Evolutionary conservation across 164 flowering plant genomes (phyloP), one percentile per base, ranked within the genome.

Genomic region (Aristolochia californica): DNA sequence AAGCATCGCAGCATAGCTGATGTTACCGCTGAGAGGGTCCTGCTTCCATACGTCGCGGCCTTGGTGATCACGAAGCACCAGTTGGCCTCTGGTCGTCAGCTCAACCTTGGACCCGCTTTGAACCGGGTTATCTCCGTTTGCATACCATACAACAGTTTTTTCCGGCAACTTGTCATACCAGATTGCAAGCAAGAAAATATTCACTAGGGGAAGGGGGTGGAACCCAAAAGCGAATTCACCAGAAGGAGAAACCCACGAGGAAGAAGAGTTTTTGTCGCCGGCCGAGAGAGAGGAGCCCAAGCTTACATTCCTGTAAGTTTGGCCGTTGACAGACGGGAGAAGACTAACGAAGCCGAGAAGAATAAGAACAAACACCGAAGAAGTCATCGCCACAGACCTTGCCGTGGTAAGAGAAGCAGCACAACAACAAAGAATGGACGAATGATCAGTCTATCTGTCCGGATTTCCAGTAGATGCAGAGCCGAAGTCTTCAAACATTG

Each of bases 221-320:
- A 75, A 75, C 5, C 78, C 78, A 10, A 75, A 71, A 13, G 71
- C 67, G 22, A 71, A 68, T 7, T 75, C 68, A 1, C 71, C 73
- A 5, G 66, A 63, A 2, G 71, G 66, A 10, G 73, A 68, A 16
- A 1, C 5, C 75, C 75, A 75, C 13, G 72, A 48, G 10, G 69
- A 63, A 23, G 72, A 43, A 12, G 69, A 63, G 22, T 55, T 60
- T 15, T 43, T n/a, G 12, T 60, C 59, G 17, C 15, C 14, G 21
- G 66, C 27, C 4, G 66, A 56, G 20, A 74, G 43, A 56, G 58
- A 50, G 1, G 68, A 48, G 28, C 68, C 65, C 23, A 53, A 34
- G 13, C 18, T 28, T 15, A 62, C 60, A 57, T 70, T 70, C 4
- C 22, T 23, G 26, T 28, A 8, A 18, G 66, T 45, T 57, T 71